phyloP scores from a whole-genome alignment of 116 monocot species.

The Papilionanthe hybrid region DNA sequence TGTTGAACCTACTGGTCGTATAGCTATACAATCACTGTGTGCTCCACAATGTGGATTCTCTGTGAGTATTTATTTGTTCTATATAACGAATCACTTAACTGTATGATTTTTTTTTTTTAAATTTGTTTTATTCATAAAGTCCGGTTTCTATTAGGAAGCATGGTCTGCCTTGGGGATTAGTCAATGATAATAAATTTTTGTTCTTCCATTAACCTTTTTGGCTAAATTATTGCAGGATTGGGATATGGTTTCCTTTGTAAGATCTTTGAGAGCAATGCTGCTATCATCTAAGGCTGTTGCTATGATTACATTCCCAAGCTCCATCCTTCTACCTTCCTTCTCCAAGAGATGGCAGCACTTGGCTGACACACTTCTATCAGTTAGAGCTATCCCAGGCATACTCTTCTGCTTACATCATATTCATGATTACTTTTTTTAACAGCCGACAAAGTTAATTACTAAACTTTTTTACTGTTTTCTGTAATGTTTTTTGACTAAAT shows the following conservation, averaged over 20 bases:
- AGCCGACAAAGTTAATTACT: not conserved
- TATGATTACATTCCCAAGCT: slow-evolving; percentile 74
- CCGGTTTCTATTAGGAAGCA: not conserved
- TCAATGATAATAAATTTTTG: slow-evolving; percentile 3
- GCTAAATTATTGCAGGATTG: slow-evolving; percentile 64
- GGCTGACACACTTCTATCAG: slow-evolving; percentile 84
- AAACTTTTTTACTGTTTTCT: not conserved
- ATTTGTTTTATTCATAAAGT: not conserved
- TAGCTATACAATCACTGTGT: slow-evolving; percentile 90
- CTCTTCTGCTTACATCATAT: slow-evolving; percentile 1
- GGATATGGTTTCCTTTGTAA: slow-evolving; percentile 93
- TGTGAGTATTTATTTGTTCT: slow-evolving; percentile 23
- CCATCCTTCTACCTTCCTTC: slow-evolving; percentile 56
- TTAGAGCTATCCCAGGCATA: slow-evolving; percentile 81
- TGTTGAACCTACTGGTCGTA: slow-evolving; percentile 48
- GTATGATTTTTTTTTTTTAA: not conserved
- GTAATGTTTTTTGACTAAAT: slow-evolving; percentile 1
- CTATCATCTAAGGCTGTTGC: slow-evolving; percentile 86
- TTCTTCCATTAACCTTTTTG: slow-evolving; percentile 15
- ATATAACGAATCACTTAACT: not conserved
- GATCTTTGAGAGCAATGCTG: slow-evolving; percentile 68
- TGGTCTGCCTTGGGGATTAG: not conserved
- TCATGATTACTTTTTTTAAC: not conserved
- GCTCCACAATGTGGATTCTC: slow-evolving; percentile 79
- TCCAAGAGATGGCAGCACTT: slow-evolving; percentile 93